Evolutionary conservation across 441 rosid species (phyloP), one percentile per base, ranked within the genome.

Genomic region (Gossypium trilobum): DNA sequence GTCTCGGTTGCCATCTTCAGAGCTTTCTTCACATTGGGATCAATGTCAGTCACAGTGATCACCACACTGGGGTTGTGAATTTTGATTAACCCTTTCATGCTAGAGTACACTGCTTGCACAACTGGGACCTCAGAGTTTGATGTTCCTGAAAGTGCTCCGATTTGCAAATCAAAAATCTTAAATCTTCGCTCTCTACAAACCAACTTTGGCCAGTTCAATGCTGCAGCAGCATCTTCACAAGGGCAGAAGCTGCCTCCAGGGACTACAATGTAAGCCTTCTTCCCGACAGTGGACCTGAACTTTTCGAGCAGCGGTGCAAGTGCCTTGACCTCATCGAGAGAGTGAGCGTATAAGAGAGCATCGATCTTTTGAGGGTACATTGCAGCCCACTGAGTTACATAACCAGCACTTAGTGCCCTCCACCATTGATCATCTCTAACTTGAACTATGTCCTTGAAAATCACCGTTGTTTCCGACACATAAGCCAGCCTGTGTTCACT

Each of bases 351-450:
- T 72, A 95, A 89, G 48, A 95, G 77, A 29, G 97, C 97, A 55
- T 95, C 99, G 0, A 91, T 84, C 82, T 88, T 92, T 71, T 95
- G 97, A 78, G 97, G 96, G 75, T 95, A 16, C 97, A 95, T 95
- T 8, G 91, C 92, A 62, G 99, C 97, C 99, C 99, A 95, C 46
- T 87, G 97, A 16, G 99, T 95, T 13, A 92, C 68, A 69, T 95
- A 95, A 36, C 99, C 99, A 0, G 92, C 82, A 0, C 96, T 84
- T 44, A 92, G 83, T 17, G 97, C 97, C 73, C 76, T 91, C 99
- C 99, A 95, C 99, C 99, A 95, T 66, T 95, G 99, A 33, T 95
- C 94, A 56, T 95, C 97, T 57, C 99, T 78, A 8, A 95, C 96
- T 78, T 92, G 95, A 9, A 95, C 96, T 65, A 87, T 73, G 84